These are phyloP conservation scores for Suillus decipiens DNA, from an alignment of 768 basidiomycete genomes.

Conservation along the genomic window DNA sequence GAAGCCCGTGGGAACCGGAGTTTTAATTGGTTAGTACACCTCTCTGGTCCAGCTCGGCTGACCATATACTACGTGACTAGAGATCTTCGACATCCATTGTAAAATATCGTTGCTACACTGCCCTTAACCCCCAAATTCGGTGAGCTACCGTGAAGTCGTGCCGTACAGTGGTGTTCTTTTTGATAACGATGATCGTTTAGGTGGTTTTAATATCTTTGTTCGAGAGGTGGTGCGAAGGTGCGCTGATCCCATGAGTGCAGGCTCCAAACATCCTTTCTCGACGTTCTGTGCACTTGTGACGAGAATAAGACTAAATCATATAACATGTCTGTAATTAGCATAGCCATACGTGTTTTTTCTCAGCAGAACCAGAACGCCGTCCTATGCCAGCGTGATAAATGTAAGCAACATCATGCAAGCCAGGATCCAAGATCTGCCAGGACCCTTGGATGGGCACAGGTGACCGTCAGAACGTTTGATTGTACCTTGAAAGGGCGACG, in stretches of 20 bases:
- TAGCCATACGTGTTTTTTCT: background rate
- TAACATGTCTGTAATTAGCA: conserved; percentile 1
- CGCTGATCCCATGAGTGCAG: background rate
- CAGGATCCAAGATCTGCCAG: background rate
- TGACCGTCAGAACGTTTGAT: background rate
- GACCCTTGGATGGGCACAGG: background rate
- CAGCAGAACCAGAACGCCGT: background rate
- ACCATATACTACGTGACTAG: background rate
- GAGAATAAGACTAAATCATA: background rate
- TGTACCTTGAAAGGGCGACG: conserved; percentile 6
- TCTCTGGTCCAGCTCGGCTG: conserved; percentile 2
- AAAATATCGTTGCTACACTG: background rate
- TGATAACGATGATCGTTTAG: background rate
- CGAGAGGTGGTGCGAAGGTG: background rate
- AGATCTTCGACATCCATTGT: background rate
- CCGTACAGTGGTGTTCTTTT: background rate
- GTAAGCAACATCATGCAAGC: background rate
- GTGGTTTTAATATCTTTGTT: background rate
- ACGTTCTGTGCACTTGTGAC: background rate
- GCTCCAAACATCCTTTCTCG: background rate
- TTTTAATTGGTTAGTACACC: conserved; percentile 37
- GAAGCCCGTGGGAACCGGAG: conserved; percentile 51
- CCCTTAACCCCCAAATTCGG: conserved; percentile 1
- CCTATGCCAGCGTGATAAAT: conserved; percentile 2
- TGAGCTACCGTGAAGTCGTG: background rate